Percentiles rank a stretch among this genome's conserved stretches.
Conservation (phyloP, 2,329 filamentous ascomycete species). For the Periglandula ipomoeae region DNA sequence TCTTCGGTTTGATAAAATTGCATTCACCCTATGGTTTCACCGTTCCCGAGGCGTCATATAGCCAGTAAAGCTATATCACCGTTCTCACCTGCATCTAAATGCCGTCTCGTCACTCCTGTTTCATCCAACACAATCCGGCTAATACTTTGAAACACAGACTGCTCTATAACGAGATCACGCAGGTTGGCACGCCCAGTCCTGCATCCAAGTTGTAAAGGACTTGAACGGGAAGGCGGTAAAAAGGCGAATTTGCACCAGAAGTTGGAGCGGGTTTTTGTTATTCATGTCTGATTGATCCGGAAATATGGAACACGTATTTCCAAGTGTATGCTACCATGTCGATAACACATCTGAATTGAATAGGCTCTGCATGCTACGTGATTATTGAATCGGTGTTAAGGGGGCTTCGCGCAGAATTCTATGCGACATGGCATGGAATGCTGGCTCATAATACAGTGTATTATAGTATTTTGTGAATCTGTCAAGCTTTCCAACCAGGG, state of each 20-base stretch:
- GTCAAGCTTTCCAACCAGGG: too few relatives aligned
- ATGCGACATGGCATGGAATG: too few relatives aligned
- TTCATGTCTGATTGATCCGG: not conserved
- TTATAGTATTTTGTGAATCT: not conserved
- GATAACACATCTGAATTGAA: not conserved
- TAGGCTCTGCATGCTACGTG: not conserved
- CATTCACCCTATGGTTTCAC: too few relatives aligned
- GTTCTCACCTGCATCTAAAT: not conserved
- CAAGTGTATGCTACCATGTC: not conserved
- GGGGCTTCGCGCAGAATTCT: not conserved
- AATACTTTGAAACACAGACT: slow-evolving; percentile 41
- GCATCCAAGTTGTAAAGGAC: slow-evolving; percentile 52
- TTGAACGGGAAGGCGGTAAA: not conserved
- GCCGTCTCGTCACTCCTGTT: not conserved
- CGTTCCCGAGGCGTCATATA: too few relatives aligned
- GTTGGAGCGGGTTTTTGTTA: not conserved
- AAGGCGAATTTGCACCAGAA: not conserved
- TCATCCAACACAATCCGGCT: not conserved
- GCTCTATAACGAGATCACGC: slow-evolving; percentile 81
- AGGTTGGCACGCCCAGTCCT: slow-evolving; percentile 50
- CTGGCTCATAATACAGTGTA: too few relatives aligned
- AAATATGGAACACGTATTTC: not conserved
- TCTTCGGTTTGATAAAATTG: too few relatives aligned
- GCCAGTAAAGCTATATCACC: not conserved
- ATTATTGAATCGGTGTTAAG: not conserved